These are phyloP conservation scores for Poronia punctata DNA, from an alignment of 495 filamentous ascomycete genomes.

Conservation along the genomic window DNA sequence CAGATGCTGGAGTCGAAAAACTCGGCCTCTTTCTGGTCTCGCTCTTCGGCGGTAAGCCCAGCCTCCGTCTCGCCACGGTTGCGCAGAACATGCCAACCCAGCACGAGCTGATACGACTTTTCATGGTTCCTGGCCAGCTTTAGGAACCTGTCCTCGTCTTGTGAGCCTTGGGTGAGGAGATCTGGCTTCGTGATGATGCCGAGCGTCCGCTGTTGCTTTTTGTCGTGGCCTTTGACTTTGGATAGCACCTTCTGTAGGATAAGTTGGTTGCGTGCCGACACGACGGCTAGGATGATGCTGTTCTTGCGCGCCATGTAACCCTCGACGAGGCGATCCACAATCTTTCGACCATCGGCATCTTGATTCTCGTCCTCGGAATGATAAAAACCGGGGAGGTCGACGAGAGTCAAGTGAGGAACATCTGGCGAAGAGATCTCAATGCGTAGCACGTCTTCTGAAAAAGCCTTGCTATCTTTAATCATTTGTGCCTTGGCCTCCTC, in stretches of 20 bases:
- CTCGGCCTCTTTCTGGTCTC: conserved; percentile 30
- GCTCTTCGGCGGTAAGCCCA: conserved; percentile 10
- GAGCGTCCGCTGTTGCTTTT: conserved; percentile 42
- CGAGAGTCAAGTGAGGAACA: conserved; percentile 55
- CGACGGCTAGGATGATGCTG: conserved; percentile 52
- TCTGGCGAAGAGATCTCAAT: conserved; percentile 56
- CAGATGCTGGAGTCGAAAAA: conserved; percentile 39
- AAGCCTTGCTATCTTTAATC: conserved; percentile 25
- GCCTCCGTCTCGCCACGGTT: conserved; percentile 47
- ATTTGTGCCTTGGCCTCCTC: conserved; percentile 32
- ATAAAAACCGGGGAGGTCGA: conserved; percentile 61
- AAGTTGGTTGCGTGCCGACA: conserved; percentile 46
- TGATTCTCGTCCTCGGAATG: conserved; percentile 37
- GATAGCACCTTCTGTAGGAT: conserved; percentile 43
- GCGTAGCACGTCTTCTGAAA: conserved; percentile 56
- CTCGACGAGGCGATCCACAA: conserved; percentile 47
- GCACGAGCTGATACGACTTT: conserved; percentile 32
- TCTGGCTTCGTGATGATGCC: conserved; percentile 57
- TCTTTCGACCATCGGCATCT: conserved; percentile 31
- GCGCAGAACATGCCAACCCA: conserved; percentile 64
- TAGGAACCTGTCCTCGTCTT: conserved; percentile 38
- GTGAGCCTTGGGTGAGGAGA: conserved; percentile 29
- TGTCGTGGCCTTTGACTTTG: conserved; percentile 37
- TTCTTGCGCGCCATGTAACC: conserved; percentile 51
- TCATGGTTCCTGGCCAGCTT: conserved; percentile 48